A percentile compares a stretch with the other conserved stretches of the same genome.
phyloP scores from a whole-genome alignment of 768 basidiomycete genomes.

The Rhizopogon sp. region DNA sequence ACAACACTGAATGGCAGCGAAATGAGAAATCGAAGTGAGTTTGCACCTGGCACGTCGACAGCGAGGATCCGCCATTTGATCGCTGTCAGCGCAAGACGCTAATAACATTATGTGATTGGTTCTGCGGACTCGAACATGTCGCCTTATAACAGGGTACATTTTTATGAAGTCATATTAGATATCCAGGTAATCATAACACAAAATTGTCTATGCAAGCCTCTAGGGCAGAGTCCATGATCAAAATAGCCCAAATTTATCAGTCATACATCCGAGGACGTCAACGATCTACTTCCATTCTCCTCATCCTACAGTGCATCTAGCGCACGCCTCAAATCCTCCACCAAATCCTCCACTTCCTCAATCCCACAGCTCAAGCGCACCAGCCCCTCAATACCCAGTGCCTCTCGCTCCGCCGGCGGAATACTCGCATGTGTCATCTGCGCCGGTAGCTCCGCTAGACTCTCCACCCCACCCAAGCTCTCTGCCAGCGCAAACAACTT shows the following conservation, averaged over 20 bases:
- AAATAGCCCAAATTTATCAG: neutral
- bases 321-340: conserved; percentile 39
- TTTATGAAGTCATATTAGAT: no score
- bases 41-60: no score
- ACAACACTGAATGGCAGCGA: no score
- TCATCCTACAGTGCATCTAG: conserved; percentile 54
- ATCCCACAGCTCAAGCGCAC: conserved; percentile 83
- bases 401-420: conserved; percentile 58
- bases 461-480: conserved; percentile 89
- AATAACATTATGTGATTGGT: no score
- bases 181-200: no score
- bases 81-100: no score
- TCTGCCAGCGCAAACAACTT: conserved; percentile 80
- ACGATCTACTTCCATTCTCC: neutral
- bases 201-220: neutral
- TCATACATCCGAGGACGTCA: neutral
- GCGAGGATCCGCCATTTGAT: no score
- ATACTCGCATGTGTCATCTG: conserved; percentile 87
- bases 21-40: no score
- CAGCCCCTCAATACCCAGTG: conserved; percentile 75
- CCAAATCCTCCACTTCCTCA: conserved; percentile 81
- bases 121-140: no score
- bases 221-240: neutral
- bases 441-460: conserved; percentile 80
- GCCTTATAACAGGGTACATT: no score